Evolutionary conservation across 2,329 filamentous ascomycete species (phyloP), one percentile per base, ranked within the genome.

Genomic region (Paecilomyces niveus): DNA sequence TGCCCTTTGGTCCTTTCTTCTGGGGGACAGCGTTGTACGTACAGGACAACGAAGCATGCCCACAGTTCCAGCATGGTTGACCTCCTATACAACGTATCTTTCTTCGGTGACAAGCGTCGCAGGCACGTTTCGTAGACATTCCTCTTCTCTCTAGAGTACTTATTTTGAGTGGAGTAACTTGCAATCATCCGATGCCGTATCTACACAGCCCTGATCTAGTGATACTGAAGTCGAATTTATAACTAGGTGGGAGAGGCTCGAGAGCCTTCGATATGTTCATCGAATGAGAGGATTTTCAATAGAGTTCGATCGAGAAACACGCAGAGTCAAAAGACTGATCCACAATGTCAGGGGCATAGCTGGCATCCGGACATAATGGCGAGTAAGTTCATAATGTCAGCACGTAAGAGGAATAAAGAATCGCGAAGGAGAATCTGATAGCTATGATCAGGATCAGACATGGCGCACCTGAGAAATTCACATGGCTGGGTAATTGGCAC

Each of bases 1-100:
- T 88, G 63, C 88, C 87, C 74, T 89, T 89, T 51, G 87, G 88
- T 1, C 88, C 88, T 72, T 90, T 90, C 76, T 89, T 90, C 75
- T 89, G 87, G 1, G 87, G 87, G 35, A 89, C 85, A 33, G 86
- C 85, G 75, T 89, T 86, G 80, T 89, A 90, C 31, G 87, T 89
- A 78, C 88, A 90, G 11, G 81, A 79, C 18, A 90, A 78, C 67
- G 85, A 81, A 6, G 87, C 85, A 7, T 86, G 83, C 11, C 81
- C 80, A 74, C 88, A 90, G 73, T 89, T 89, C 60, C 84, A 82
- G 73, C 88, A 91, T 21, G 88, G 87, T 66, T 86, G 58, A 3
- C 58, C 63, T 35, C 65, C 63, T 2, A 62, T 60, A 50, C 65
- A 67, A 21, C 59, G 58, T 10, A 67, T 63, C 56, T 70, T 70